These are phyloP conservation scores for Fusarium robinianum DNA, from an alignment of 2,329 filamentous ascomycete genomes.

Conservation along the genomic window DNA sequence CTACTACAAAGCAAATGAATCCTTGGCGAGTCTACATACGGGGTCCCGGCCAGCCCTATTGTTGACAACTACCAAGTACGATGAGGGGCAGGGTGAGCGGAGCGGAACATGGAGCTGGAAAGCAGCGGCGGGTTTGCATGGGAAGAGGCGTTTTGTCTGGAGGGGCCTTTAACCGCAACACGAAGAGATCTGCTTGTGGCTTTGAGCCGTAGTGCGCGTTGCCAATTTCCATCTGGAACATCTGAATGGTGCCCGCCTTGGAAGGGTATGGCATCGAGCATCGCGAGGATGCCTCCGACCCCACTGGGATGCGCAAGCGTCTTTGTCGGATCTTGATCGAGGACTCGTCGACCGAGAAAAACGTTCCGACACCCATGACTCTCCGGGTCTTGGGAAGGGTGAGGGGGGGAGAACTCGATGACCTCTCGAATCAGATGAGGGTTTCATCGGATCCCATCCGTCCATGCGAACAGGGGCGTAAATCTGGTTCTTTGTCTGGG, in stretches of 20 bases:
- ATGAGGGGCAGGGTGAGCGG: too few relatives aligned
- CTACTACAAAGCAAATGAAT: too few relatives aligned
- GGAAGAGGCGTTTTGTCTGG: constrained; percentile 12
- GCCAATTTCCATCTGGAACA: constrained; percentile 31
- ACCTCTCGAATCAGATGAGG: constrained; percentile 22
- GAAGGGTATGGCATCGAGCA: constrained; percentile 20
- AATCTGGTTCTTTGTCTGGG: constrained; percentile 18
- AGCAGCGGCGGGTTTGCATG: too few relatives aligned
- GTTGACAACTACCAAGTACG: too few relatives aligned
- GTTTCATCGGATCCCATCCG: constrained; percentile 27
- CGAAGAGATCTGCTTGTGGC: constrained; percentile 31
- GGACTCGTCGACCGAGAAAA: constrained; percentile 24
- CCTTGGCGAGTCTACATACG: too few relatives aligned
- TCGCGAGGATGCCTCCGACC: constrained; percentile 15
- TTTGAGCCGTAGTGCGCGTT: constrained; percentile 22
- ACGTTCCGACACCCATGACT: constrained; percentile 32
- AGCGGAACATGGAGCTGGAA: too few relatives aligned
- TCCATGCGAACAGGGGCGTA: constrained; percentile 23
- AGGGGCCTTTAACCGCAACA: constrained; percentile 29
- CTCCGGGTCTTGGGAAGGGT: too few relatives aligned
- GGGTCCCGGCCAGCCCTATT: too few relatives aligned
- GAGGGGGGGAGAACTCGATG: constrained; percentile 5
- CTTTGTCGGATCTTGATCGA: constrained; percentile 37
- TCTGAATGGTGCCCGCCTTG: constrained; percentile 38
- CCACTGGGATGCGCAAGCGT: constrained; percentile 36